Base-by-base conservation (phyloP, 352 stramenopile species). In the Pythium phragmitis region DNA sequence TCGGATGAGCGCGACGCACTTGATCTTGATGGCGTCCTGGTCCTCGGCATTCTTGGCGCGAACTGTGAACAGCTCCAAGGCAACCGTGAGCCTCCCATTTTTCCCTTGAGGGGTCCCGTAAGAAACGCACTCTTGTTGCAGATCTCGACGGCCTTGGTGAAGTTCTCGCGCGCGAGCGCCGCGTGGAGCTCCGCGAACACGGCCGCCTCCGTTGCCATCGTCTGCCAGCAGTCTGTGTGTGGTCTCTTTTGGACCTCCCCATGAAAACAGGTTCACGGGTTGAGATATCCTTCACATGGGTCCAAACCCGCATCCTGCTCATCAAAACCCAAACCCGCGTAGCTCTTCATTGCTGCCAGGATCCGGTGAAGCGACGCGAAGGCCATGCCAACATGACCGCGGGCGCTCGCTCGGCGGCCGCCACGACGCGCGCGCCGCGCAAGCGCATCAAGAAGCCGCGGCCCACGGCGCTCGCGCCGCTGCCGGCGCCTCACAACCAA, bases 101-200 rank as follows among this genome's bases (percentile, higher is more conserved):
- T 30, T n/a, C 2, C 45, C 2, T 52, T 52, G 34, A 34, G 26
- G 17, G 17, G 6, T 17, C 14, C 45, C 9, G 45, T 28, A 42
- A 3, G 2, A 46, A 2, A 68, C 80, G 46, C 54, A 92, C 87
- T 95, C 70, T 93, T 93, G 73, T 95, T 95, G 78, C 85, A 91
- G 53, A 91, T 88, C 57, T 94, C 85, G 28, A 95, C 68, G 21
- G 81, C 83, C 43, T 87, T 84, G 19, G 81, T 58, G 67, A 87
- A 95, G 72, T 90, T 90, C 67, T 95, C 85, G 47, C 74, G 77
- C 68, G 87, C 79, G 41, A 95, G 74, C 43, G 79, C 80, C 26
- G 79, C 76, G 17, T 92, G 80, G 50, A 95, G 85, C 79, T 95
- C 85, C 64, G 73, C 72, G 62, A 92, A 92, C 69, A 80, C 80